Conservation (phyloP, 352 stramenopile genomes). For the Phytophthora citrophthora region DNA sequence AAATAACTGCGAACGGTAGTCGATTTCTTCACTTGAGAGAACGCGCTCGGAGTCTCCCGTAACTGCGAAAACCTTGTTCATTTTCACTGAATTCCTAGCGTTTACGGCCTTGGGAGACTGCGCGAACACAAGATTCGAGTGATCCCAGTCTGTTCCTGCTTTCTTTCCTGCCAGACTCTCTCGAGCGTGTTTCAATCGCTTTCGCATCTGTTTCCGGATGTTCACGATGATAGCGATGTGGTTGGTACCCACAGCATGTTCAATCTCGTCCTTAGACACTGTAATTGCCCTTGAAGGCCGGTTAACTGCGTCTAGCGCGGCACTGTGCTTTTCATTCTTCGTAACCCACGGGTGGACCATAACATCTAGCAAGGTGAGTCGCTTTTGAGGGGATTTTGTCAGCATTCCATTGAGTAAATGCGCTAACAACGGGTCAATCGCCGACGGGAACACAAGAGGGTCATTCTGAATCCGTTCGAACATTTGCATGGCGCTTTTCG, state of each 20-base stretch:
- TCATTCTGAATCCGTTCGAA: slow-evolving; percentile 90
- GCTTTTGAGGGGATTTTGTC: slow-evolving; percentile 61
- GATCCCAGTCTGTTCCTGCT: slow-evolving; percentile 15
- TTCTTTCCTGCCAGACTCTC: slow-evolving; percentile 24
- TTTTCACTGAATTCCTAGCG: slow-evolving; percentile 9
- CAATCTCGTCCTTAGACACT: slow-evolving; percentile 81
- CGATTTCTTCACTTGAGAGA: slow-evolving; percentile 70
- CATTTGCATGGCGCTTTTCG: slow-evolving; percentile 88
- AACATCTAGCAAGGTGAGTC: slow-evolving; percentile 66
- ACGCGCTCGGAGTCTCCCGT: slow-evolving; percentile 31
- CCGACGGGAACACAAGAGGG: slow-evolving; percentile 62
- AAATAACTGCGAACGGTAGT: slow-evolving; percentile 68
- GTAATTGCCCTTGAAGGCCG: slow-evolving; percentile 51
- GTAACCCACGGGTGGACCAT: slow-evolving; percentile 85
- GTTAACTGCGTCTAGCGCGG: slow-evolving; percentile 22
- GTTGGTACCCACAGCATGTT: slow-evolving; percentile 65
- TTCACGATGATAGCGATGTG: slow-evolving; percentile 71
- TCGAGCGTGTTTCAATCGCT: slow-evolving; percentile 55
- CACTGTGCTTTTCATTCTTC: slow-evolving; percentile 57
- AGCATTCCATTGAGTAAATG: slow-evolving; percentile 73
- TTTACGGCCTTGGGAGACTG: slow-evolving; percentile 22
- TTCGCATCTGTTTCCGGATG: slow-evolving; percentile 76
- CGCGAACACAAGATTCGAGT: slow-evolving; percentile 13
- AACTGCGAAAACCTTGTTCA: slow-evolving; percentile 44
- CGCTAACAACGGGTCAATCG: slow-evolving; percentile 60